A percentile compares a stretch with the other conserved stretches of the same genome.
Evolutionary conservation across 345 rosid genomes (phyloP).

Genomic region (Crucihimalaya himalaica): DNA sequence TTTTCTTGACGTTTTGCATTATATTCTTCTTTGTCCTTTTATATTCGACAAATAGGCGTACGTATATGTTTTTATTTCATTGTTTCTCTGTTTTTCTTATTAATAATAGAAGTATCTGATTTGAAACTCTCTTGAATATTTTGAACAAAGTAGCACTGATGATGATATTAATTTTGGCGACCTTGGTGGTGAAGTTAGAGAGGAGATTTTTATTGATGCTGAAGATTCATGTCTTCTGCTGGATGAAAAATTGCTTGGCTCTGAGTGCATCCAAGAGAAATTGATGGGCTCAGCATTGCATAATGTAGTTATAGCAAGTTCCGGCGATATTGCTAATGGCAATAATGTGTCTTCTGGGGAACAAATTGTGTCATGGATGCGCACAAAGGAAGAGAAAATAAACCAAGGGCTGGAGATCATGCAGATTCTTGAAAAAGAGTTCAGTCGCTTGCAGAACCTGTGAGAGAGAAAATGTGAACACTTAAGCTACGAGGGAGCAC

Average conservation of each 20-base stretch:
- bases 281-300: conserved; percentile 34
- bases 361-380: conserved; percentile 66
- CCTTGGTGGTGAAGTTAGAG: conserved; percentile 47
- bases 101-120: neutral
- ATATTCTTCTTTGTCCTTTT: neutral
- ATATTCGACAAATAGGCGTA: neutral
- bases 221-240: conserved; percentile 60
- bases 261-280: conserved; percentile 36
- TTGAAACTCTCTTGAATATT: conserved; percentile 40
- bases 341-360: conserved; percentile 48
- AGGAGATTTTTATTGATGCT: conserved; percentile 61
- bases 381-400: conserved; percentile 62
- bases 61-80: neutral
- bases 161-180: conserved; percentile 49
- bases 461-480: conserved; percentile 79
- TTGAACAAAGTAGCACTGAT: conserved; percentile 52
- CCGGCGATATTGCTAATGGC: conserved; percentile 40
- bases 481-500: conserved; percentile 74
- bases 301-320: conserved; percentile 37
- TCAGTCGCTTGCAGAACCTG: conserved; percentile 67
- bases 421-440: conserved; percentile 76
- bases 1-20: neutral
- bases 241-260: conserved; percentile 54
- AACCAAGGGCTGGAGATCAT: conserved; percentile 73
- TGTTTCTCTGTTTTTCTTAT: neutral